Conservation (phyloP, 78 protist genomes). For the Dictyostelium purpureum region DNA sequence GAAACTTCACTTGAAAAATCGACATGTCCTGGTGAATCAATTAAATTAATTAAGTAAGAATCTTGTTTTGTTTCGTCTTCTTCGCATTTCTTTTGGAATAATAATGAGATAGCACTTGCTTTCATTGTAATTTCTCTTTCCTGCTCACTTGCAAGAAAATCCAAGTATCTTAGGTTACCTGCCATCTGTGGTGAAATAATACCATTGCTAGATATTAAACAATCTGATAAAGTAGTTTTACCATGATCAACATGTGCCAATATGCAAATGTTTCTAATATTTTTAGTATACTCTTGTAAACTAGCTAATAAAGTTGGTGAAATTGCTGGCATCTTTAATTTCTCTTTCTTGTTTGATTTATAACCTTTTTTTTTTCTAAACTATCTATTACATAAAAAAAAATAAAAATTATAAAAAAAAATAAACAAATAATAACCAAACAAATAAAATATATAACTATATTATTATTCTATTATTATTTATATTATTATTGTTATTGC, state of each 20-base stretch:
- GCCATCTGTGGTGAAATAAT: constrained; percentile 92
- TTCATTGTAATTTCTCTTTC: constrained; percentile 98
- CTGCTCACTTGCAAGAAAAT: constrained; percentile 96
- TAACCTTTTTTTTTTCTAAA: too few species aligned
- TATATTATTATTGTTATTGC: too few species aligned
- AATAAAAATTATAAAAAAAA: too few species aligned
- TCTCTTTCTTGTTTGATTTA: too few species aligned
- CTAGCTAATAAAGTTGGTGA: constrained; percentile 17
- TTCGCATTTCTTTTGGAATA: background rate
- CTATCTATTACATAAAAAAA: too few species aligned
- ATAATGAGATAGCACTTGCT: constrained; percentile 92
- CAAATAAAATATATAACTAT: too few species aligned
- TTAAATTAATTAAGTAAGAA: constrained; percentile 85
- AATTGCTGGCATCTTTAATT: constrained; percentile 10
- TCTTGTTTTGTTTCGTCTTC: background rate
- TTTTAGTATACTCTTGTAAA: constrained; percentile 39
- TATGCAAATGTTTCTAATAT: constrained; percentile 93
- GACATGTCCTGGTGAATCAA: constrained; percentile 99
- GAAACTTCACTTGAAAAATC: constrained; percentile 96
- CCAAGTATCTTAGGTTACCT: constrained; percentile 95
- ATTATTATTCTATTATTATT: too few species aligned
- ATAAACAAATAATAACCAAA: too few species aligned
- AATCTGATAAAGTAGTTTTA: constrained; percentile 97
- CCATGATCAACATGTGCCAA: constrained; percentile 99
- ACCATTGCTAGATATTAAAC: constrained; percentile 93